Evolutionary conservation across 345 rosid species (phyloP).

Genomic region (Lepidium africanum): DNA sequence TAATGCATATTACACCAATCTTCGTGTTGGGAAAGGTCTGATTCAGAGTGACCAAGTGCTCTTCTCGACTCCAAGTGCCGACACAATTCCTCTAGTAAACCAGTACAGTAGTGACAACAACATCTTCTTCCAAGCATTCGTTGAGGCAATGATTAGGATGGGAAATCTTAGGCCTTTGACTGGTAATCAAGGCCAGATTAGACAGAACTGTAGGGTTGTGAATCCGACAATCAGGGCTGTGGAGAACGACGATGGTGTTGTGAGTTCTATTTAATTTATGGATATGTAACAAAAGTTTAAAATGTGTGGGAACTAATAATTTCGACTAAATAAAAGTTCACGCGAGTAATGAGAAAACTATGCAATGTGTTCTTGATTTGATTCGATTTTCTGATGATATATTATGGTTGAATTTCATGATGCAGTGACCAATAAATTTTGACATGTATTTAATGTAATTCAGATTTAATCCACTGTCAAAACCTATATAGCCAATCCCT

Average conservation of each 20-base stretch:
- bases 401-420: background rate
- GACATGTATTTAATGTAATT: background rate
- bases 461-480: background rate
- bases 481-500: no score
- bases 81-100: conserved; percentile 19
- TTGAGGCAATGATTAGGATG: conserved; percentile 46
- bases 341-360: background rate
- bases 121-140: conserved; percentile 41
- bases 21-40: conserved; percentile 18
- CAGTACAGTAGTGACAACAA: conserved; percentile 11
- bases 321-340: conserved; percentile 8
- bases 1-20: conserved; percentile 42
- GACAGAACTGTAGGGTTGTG: conserved; percentile 35
- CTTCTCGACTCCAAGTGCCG: conserved; percentile 27
- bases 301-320: background rate
- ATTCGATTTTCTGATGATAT: background rate
- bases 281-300: conserved; percentile 11
- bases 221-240: conserved; percentile 5
- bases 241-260: conserved; percentile 10
- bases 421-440: background rate
- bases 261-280: conserved; percentile 21
- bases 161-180: conserved; percentile 38
- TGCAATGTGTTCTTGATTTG: no score
- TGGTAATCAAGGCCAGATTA: conserved; percentile 39
- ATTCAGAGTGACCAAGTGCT: conserved; percentile 30